phyloP scores from a whole-genome alignment of 2,329 filamentous ascomycete species.

The Alternaria burnsii region DNA sequence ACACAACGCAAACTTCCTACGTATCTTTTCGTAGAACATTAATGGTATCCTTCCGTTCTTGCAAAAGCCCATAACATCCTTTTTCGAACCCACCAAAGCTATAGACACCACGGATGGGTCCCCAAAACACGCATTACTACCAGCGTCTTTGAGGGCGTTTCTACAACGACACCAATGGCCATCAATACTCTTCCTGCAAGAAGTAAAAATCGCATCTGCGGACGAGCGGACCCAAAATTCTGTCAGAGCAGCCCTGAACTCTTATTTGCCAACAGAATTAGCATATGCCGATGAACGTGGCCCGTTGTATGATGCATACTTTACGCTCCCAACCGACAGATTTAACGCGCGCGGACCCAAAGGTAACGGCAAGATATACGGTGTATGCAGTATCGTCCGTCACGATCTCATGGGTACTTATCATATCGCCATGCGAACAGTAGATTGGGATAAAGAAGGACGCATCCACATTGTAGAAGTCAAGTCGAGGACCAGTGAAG shows the following conservation, averaged over 20 bases:
- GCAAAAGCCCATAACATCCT: conserved; percentile 53
- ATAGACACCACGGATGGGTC: background rate
- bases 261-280: conserved; percentile 4
- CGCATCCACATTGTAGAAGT: conserved; percentile 60
- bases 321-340: conserved; percentile 59
- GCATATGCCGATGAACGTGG: conserved; percentile 6
- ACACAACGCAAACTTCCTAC: conserved; percentile 29
- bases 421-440: conserved; percentile 40
- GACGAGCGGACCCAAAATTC: conserved; percentile 53
- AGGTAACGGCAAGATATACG: conserved; percentile 59
- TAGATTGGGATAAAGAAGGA: conserved; percentile 63
- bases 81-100: conserved; percentile 36
- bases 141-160: conserved; percentile 52
- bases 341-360: conserved; percentile 60
- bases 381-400: conserved; percentile 61
- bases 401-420: conserved; percentile 49
- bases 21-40: conserved; percentile 60
- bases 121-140: conserved; percentile 8
- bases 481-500: background rate
- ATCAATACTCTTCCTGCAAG: conserved; percentile 58
- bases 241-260: conserved; percentile 51
- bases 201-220: conserved; percentile 58
- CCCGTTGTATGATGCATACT: conserved; percentile 55
- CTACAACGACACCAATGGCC: conserved; percentile 58
- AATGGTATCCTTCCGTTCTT: conserved; percentile 58